phyloP scores from a whole-genome alignment of 2,329 filamentous ascomycete species.

The Cordyceps tenuipes region DNA sequence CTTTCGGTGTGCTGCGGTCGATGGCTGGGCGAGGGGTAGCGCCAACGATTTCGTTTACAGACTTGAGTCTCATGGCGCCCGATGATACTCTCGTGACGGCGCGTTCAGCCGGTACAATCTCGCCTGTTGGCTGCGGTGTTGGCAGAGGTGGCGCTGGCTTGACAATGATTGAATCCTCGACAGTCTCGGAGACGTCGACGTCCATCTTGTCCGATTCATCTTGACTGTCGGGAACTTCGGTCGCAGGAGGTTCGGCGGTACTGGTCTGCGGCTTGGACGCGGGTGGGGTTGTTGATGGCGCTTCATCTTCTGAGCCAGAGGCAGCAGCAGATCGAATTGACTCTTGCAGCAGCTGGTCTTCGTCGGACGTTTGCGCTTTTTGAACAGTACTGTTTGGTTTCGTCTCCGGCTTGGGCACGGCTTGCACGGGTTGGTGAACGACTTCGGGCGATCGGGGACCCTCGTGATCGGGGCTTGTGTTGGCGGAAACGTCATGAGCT shows the following conservation, averaged over 20 bases:
- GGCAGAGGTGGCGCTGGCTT: constrained; percentile 10
- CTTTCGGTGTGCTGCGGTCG: constrained; percentile 20
- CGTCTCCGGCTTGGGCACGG: constrained; percentile 19
- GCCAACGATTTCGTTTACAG: constrained; percentile 63
- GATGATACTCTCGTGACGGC: constrained; percentile 64
- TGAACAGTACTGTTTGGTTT: constrained; percentile 27
- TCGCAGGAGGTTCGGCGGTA: neutral
- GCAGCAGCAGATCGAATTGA: constrained; percentile 26
- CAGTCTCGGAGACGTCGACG: constrained; percentile 21
- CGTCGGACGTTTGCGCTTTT: constrained; percentile 26
- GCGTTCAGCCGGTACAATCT: constrained; percentile 28
- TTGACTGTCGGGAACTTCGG: constrained; percentile 29
- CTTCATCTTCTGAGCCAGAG: constrained; percentile 12
- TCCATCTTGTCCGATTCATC: constrained; percentile 28
- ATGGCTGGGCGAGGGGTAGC: constrained; percentile 37
- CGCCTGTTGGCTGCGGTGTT: constrained; percentile 14
- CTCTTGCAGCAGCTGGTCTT: constrained; percentile 39
- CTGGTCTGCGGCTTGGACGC: neutral
- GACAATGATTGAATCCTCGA: neutral
- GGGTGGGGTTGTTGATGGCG: neutral
- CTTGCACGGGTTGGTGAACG: constrained; percentile 30
- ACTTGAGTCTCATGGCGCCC: constrained; percentile 62
- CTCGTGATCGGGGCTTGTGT: constrained; percentile 67
- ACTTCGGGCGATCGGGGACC: constrained; percentile 43
- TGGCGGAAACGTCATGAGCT: constrained; percentile 58